Conservation (phyloP, 805 yeast species). For the Candida parachauliodes region DNA sequence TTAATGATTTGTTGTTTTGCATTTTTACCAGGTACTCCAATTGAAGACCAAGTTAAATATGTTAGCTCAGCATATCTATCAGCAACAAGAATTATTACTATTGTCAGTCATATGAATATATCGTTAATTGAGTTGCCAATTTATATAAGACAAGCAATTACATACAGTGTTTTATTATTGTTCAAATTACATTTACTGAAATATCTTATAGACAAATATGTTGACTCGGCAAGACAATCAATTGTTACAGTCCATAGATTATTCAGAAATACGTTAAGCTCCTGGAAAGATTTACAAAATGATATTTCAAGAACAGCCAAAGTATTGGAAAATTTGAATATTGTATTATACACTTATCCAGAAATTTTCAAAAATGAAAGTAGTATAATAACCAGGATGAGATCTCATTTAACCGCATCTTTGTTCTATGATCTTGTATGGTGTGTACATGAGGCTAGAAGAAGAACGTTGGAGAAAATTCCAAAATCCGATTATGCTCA, state of each 20-base stretch:
- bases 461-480: slow-evolving; percentile 44
- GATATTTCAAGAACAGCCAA: slow-evolving; percentile 91
- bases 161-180: slow-evolving; percentile 72
- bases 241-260: slow-evolving; percentile 89
- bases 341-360: slow-evolving; percentile 83
- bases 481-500: slow-evolving; percentile 26
- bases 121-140: slow-evolving; percentile 82
- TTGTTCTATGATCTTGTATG: slow-evolving; percentile 88
- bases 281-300: slow-evolving; percentile 88
- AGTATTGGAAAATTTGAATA: slow-evolving; percentile 82
- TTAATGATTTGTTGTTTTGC: slow-evolving; percentile 85
- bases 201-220: slow-evolving; percentile 63
- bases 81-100: slow-evolving; percentile 78
- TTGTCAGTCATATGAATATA: slow-evolving; percentile 62
- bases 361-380: slow-evolving; percentile 73
- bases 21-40: slow-evolving; percentile 84
- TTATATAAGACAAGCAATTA: slow-evolving; percentile 80
- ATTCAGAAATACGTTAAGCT: slow-evolving; percentile 80
- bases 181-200: slow-evolving; percentile 83
- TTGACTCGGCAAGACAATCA: slow-evolving; percentile 87
- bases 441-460: slow-evolving; percentile 91
- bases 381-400: slow-evolving; percentile 74
- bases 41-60: slow-evolving; percentile 80
- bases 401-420: slow-evolving; percentile 89
- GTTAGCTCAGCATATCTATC: slow-evolving; percentile 77